A percentile compares a stretch with the other conserved stretches of the same genome.
Evolutionary conservation across 2,329 filamentous ascomycete genomes (phyloP).

Genomic region (Camillea tinctor): DNA sequence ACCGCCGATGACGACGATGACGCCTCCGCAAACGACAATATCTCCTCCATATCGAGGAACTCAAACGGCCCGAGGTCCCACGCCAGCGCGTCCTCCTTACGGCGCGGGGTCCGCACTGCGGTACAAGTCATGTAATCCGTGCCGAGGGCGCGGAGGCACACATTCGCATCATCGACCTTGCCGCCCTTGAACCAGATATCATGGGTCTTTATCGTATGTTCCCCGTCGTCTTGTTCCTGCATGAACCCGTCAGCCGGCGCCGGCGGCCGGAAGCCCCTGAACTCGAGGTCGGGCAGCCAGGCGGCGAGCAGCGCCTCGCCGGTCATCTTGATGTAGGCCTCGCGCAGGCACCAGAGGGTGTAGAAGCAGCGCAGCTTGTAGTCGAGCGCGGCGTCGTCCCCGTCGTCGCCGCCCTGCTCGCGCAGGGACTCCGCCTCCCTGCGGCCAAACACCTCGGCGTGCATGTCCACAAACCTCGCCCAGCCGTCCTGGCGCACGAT

Average conservation of each 20-base stretch:
- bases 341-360: conserved; percentile 74
- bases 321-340: conserved; percentile 81
- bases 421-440: conserved; percentile 62
- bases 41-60: conserved; percentile 43
- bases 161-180: conserved; percentile 41
- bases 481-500: conserved; percentile 59
- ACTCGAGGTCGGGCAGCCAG: conserved; percentile 71
- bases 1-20: conserved; percentile 5
- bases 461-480: conserved; percentile 66
- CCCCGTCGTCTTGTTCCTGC: conserved; percentile 33
- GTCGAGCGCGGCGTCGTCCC: conserved; percentile 46
- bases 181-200: conserved; percentile 41
- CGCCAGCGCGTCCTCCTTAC: conserved; percentile 37
- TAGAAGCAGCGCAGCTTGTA: conserved; percentile 70
- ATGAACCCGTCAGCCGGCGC: conserved; percentile 26
- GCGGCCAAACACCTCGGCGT: conserved; percentile 66
- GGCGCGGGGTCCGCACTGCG: conserved; percentile 43
- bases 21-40: conserved; percentile 45
- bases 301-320: conserved; percentile 72
- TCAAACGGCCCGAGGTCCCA: conserved; percentile 43
- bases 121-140: conserved; percentile 55
- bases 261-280: conserved; percentile 61
- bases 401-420: conserved; percentile 41
- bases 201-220: conserved; percentile 34
- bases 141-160: conserved; percentile 44